A percentile compares a stretch with the other conserved stretches of the same genome.
phyloP scores from a whole-genome alignment of 2,329 filamentous ascomycete genomes.

The Aschersonia sp. region DNA sequence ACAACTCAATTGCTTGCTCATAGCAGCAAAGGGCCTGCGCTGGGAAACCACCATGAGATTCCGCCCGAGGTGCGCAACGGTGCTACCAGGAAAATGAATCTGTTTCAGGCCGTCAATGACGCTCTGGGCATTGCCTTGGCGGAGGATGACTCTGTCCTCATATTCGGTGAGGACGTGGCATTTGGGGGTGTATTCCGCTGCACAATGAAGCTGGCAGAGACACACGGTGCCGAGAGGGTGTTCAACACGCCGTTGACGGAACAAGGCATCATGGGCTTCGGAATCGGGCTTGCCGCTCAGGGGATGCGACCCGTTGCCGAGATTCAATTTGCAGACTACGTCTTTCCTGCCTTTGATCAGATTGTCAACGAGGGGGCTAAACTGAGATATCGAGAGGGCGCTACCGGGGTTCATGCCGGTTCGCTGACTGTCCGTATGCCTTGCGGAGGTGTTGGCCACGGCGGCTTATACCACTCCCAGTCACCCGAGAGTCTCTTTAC shows the following conservation, averaged over 20 bases:
- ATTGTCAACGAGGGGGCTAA: conserved; percentile 89
- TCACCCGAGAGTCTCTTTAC: conserved; percentile 80
- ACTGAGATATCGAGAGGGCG: conserved; percentile 61
- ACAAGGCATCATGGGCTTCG: conserved; percentile 89
- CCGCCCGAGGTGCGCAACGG: conserved; percentile 48
- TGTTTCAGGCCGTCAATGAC: conserved; percentile 88
- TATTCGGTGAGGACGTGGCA: conserved; percentile 94
- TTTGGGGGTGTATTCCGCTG: conserved; percentile 95
- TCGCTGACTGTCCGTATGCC: conserved; percentile 85
- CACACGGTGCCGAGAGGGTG: conserved; percentile 75
- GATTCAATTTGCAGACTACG: conserved; percentile 91
- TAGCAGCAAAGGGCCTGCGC: conserved; percentile 49
- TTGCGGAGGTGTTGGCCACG: conserved; percentile 77
- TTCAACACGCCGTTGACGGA: conserved; percentile 95
- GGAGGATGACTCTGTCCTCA: conserved; percentile 69
- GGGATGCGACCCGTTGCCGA: conserved; percentile 89
- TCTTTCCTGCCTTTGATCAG: conserved; percentile 87
- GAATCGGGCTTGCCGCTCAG: conserved; percentile 76
- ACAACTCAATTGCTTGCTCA: conserved; percentile 72
- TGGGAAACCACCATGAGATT: conserved; percentile 54
- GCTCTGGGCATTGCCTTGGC: conserved; percentile 71
- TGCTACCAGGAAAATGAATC: conserved; percentile 74
- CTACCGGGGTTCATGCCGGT: conserved; percentile 46
- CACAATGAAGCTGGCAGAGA: conserved; percentile 77
- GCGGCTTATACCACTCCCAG: conserved; percentile 77